Evolutionary conservation across 495 filamentous ascomycete species (phyloP).

Genomic region (Corynascus novoguineensis): DNA sequence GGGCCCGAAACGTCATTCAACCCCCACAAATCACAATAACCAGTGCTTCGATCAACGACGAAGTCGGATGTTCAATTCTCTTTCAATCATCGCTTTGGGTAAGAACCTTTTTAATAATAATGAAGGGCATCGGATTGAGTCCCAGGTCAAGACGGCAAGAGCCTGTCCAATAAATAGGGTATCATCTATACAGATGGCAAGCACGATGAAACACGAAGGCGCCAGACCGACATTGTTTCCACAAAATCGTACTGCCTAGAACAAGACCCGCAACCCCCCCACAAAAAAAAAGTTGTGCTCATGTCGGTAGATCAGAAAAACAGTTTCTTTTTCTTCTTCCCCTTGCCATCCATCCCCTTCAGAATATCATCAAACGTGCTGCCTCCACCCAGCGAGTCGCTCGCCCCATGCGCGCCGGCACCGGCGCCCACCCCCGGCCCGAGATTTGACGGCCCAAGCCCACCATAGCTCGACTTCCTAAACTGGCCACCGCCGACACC

Average conservation of each 20-base stretch:
- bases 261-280: no score
- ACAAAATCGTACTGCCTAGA: no score
- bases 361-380: constrained; percentile 65
- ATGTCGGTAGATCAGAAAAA: no score
- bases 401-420: not conserved
- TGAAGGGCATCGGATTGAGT: no score
- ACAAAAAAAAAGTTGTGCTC: constrained; percentile 1
- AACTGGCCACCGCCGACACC: not conserved
- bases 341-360: constrained; percentile 41
- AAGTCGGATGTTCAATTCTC: no score
- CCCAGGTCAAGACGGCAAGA: not conserved
- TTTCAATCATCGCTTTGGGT: no score
- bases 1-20: no score
- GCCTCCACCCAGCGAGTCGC: constrained; percentile 26
- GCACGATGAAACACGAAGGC: not conserved
- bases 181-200: constrained; percentile 18
- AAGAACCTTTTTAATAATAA: no score
- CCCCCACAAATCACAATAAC: no score
- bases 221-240: no score
- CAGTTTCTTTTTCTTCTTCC: constrained; percentile 41
- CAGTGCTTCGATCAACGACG: no score
- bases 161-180: constrained; percentile 5
- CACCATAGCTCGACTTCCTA: constrained; percentile 15
- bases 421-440: constrained; percentile 1
- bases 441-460: not conserved